Evolutionary conservation across 192 early-diverging fungal genomes (phyloP).

Genomic region (Entomortierella lignicola): DNA sequence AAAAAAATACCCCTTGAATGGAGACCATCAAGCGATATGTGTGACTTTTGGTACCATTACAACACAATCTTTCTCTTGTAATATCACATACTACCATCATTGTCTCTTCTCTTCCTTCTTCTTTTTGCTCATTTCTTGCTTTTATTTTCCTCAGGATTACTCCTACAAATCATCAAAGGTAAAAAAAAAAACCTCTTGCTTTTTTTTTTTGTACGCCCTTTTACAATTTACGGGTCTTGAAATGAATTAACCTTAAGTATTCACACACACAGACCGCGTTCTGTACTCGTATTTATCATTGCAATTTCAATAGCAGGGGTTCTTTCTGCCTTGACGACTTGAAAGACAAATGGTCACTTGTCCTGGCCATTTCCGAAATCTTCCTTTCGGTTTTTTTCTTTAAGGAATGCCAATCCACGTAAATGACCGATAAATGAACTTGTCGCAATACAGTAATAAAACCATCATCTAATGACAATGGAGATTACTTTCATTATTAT

Average conservation of each 20-base stretch:
- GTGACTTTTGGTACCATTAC: too few species aligned
- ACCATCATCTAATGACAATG: not conserved
- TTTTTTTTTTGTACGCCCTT: not conserved
- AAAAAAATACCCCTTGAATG: too few species aligned
- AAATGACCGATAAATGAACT: too few species aligned
- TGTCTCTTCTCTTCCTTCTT: too few species aligned
- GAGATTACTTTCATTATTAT: not conserved
- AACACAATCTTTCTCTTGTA: too few species aligned
- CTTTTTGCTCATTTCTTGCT: too few species aligned
- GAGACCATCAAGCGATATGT: too few species aligned
- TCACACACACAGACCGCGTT: conserved; percentile 73
- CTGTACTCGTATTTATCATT: conserved; percentile 96
- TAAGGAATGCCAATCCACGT: conserved; percentile 96
- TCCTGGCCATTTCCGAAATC: conserved; percentile 95
- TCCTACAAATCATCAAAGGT: conserved; percentile 97
- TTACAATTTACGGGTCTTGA: conserved; percentile 7
- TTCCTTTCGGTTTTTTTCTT: conserved; percentile 94
- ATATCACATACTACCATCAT: too few species aligned
- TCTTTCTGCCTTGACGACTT: conserved; percentile 94
- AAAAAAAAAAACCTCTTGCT: not conserved
- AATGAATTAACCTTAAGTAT: too few species aligned
- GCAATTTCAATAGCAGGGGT: conserved; percentile 94
- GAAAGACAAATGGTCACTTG: conserved; percentile 98
- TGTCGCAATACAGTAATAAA: not conserved
- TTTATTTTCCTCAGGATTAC: conserved; percentile 92